Evolutionary conservation across 164 flowering plant genomes (phyloP).

Genomic region (Tinospora cordifolia): DNA sequence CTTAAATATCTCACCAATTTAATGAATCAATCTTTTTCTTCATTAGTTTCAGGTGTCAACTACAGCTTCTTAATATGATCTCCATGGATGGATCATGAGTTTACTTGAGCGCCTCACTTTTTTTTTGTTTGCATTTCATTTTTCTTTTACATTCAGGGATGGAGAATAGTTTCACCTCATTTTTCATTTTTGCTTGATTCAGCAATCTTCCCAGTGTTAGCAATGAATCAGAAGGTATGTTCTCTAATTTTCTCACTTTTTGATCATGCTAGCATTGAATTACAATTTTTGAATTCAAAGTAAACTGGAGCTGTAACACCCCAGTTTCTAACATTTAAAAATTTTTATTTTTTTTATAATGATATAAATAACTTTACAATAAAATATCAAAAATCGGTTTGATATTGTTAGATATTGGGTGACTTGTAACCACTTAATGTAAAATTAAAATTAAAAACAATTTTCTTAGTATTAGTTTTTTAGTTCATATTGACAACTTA

Average conservation of each 20-base stretch:
- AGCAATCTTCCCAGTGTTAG: conserved; percentile 65
- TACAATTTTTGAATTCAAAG: not conserved
- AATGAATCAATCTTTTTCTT: not conserved
- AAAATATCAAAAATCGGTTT: too few relatives aligned
- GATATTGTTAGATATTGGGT: too few relatives aligned
- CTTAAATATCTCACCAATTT: too few relatives aligned
- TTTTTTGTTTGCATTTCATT: conserved; percentile 4
- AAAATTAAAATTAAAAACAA: too few relatives aligned
- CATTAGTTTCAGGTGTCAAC: not conserved
- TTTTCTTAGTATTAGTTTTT: too few relatives aligned
- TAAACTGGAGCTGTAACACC: too few relatives aligned
- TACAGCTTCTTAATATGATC: not conserved
- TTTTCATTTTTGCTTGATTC: conserved; percentile 52
- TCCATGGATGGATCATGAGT: not conserved
- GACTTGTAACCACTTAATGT: too few relatives aligned
- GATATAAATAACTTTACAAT: too few relatives aligned
- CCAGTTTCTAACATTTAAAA: too few relatives aligned
- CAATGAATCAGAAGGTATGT: conserved; percentile 63
- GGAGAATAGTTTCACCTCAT: conserved; percentile 76
- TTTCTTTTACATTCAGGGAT: conserved; percentile 47
- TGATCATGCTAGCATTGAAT: not conserved
- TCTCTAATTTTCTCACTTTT: not conserved
- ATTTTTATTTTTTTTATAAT: too few relatives aligned
- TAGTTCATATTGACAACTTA: too few relatives aligned
- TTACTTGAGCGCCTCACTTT: not conserved